These are phyloP conservation scores for Mycosarcoma mackinlayi DNA, from an alignment of 1,284 basidiomycete genomes.

Conservation along the genomic window DNA sequence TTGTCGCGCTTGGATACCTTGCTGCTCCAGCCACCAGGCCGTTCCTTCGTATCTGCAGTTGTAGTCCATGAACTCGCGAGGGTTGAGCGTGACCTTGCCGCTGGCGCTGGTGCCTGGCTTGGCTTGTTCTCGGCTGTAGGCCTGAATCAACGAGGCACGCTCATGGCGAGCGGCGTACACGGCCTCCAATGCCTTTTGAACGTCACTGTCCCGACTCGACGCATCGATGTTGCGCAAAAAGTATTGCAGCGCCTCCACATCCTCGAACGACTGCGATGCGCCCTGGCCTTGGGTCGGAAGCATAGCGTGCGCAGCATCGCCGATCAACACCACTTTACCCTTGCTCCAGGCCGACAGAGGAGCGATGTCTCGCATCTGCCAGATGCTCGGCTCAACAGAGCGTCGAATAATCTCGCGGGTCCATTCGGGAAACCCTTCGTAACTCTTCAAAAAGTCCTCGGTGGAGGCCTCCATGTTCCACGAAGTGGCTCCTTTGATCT, in stretches of 20 bases:
- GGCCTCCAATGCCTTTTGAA: slow-evolving; percentile 1
- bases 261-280: slow-evolving; percentile 30
- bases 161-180: slow-evolving; percentile 7
- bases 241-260: slow-evolving; percentile 27
- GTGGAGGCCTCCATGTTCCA: slow-evolving; percentile 6
- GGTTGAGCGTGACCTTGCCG: slow-evolving; percentile 11
- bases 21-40: slow-evolving; percentile 3
- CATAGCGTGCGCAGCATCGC: slow-evolving; percentile 66
- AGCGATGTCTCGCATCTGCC: slow-evolving; percentile 66
- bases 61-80: slow-evolving; percentile 20
- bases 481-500: slow-evolving; percentile 1
- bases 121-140: slow-evolving; percentile 16
- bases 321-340: slow-evolving; percentile 61
- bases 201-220: background rate
- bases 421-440: slow-evolving; percentile 41
- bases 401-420: slow-evolving; percentile 73
- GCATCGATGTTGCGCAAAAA: slow-evolving; percentile 6
- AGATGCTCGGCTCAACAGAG: slow-evolving; percentile 53
- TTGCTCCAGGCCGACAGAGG: slow-evolving; percentile 59
- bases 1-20: background rate
- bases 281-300: slow-evolving; percentile 34
- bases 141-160: slow-evolving; percentile 10
- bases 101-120: slow-evolving; percentile 10
- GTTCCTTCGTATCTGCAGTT: slow-evolving; percentile 17
- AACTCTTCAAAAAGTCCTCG: slow-evolving; percentile 52